Evolutionary conservation across 306 rosid genomes (phyloP), one percentile per base, ranked within the genome.

Genomic region (Oxytropis ochrocephala): DNA sequence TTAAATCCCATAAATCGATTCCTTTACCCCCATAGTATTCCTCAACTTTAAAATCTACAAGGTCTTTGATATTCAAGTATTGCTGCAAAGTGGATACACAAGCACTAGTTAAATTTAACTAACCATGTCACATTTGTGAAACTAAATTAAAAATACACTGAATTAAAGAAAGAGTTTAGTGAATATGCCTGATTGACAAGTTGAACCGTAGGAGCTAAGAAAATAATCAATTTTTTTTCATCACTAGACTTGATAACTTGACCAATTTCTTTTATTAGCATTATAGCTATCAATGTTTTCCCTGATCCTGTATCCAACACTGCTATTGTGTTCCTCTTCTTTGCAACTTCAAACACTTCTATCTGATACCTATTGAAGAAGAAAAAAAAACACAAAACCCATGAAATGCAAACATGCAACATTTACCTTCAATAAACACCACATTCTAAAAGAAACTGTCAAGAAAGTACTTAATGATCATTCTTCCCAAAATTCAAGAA

Each of bases 191-290:
- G 98, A 63, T 84, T 82, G 69, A 93, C 94, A 62, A 90, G 91
- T 81, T 88, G 94, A 69, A 93, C 96, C 1, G 97, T 90, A 8
- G 98, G 97, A 78, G 96, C 96, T 75, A 93, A 81, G 84, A 93
- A 90, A 41, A 93, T 16, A 50, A 88, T 81, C 52, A 72, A 60
- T 65, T 81, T 86, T 19, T 75, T 82, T 7, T 13, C 19, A 12
- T 73, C 84, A 66, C 75, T 58, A 5, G 85, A 71, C 76, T 81
- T 88, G 64, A 80, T 60, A 29, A 75, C 69, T 67, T 66, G 79
- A 60, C 77, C 89, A 76, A 82, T 53, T 35, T 79, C 81, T 14
- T 77, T 82, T 7, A 93, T 85, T 17, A 93, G 91, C 97, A 93
- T 82, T 9, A 88, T 89, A 46, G 94, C 96, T 27, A 93, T 84